phyloP scores from a whole-genome alignment of 2,329 filamentous ascomycete species.

The Metarhizium robertsii region DNA sequence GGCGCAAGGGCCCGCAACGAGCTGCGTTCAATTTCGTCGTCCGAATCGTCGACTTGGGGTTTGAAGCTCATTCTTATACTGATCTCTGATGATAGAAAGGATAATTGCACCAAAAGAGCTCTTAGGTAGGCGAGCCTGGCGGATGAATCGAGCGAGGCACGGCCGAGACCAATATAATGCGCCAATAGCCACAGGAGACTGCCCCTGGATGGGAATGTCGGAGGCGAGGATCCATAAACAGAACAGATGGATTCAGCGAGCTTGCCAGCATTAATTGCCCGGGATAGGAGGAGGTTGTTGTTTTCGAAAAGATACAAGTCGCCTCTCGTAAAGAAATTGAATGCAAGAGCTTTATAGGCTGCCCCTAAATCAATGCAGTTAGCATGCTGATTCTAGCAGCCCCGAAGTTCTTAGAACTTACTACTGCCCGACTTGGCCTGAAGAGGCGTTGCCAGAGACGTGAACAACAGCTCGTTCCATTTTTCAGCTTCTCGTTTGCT shows the following conservation, averaged over 20 bases:
- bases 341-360: conserved; percentile 27
- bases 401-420: conserved; percentile 5
- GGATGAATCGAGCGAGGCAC: conserved; percentile 22
- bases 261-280: conserved; percentile 26
- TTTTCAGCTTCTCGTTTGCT: conserved; percentile 13
- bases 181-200: conserved; percentile 55
- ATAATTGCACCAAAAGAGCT: conserved; percentile 45
- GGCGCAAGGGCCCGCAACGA: conserved; percentile 27
- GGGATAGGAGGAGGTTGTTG: conserved; percentile 26
- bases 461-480: conserved; percentile 15
- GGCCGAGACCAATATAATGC: conserved; percentile 53
- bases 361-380: background rate
- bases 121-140: conserved; percentile 35
- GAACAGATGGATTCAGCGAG: conserved; percentile 34
- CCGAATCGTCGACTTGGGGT: conserved; percentile 8
- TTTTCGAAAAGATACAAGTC: conserved; percentile 32
- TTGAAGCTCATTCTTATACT: conserved; percentile 18
- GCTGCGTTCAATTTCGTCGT: background rate
- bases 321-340: conserved; percentile 27
- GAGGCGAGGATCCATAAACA: conserved; percentile 19
- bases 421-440: conserved; percentile 9
- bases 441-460: conserved; percentile 22
- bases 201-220: conserved; percentile 22
- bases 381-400: background rate
- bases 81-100: conserved; percentile 41